A percentile compares a stretch with the other conserved stretches of the same genome.
Conservation (phyloP, 345 rosid species). For the Linum usitatissimum region DNA sequence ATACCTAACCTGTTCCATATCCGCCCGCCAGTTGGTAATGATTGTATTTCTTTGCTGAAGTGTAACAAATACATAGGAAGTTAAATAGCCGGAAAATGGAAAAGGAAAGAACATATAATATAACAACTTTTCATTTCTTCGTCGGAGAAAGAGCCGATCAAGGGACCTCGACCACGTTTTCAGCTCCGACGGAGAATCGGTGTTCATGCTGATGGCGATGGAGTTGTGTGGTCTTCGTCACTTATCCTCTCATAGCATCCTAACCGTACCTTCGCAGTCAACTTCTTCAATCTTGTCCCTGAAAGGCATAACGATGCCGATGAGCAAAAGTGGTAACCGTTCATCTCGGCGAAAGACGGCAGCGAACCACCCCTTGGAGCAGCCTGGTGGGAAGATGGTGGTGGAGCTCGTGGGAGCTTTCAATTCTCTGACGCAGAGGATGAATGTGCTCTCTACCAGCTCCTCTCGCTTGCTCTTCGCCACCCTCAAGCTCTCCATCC, state of each 20-base stretch:
- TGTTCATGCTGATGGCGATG: neutral
- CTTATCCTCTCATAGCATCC: neutral
- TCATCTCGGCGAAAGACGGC: neutral
- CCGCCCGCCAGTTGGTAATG: too few species aligned
- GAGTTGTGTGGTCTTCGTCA: neutral
- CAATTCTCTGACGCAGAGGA: conserved; percentile 75
- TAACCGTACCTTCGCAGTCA: neutral
- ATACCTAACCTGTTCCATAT: too few species aligned
- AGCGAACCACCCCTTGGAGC: conserved; percentile 27
- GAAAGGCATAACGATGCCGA: neutral
- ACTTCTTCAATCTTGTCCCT: neutral
- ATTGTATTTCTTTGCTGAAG: too few species aligned
- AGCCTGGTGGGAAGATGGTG: conserved; percentile 89
- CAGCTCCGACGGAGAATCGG: neutral
- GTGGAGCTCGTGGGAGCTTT: conserved; percentile 94
- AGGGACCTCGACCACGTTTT: neutral
- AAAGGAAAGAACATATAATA: too few species aligned
- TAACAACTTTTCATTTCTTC: neutral
- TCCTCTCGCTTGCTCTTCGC: conserved; percentile 70
- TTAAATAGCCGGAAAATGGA: too few species aligned
- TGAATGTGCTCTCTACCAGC: conserved; percentile 66
- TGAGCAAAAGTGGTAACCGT: neutral
- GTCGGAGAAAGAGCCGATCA: neutral
- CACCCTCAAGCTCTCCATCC: conserved; percentile 76
- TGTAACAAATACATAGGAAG: too few species aligned